Evolutionary conservation across 148 eudicot species (phyloP).

Genomic region (Camellia granthamiana): DNA sequence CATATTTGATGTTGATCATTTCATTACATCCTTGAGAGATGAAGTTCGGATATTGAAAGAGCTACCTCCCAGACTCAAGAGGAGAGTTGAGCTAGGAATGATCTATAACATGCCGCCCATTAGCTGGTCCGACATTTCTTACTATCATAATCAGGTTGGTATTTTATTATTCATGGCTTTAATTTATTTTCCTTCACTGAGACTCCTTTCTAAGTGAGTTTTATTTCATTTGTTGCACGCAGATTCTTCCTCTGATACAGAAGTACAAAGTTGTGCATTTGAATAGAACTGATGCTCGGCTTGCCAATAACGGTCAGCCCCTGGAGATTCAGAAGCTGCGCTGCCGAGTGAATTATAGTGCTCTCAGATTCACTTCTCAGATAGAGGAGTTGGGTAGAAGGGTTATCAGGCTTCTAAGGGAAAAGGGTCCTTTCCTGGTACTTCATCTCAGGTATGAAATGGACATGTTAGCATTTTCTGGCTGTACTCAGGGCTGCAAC

Average conservation of each 20-base stretch:
- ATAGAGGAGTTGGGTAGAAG: conserved; percentile 84
- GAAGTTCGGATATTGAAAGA: conserved; percentile 83
- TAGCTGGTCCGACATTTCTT: conserved; percentile 94
- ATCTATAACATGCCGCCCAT: conserved; percentile 76
- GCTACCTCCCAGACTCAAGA: conserved; percentile 81
- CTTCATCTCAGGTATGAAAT: conserved; percentile 94
- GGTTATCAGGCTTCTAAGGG: conserved; percentile 64
- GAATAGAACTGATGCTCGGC: conserved; percentile 88
- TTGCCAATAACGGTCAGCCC: conserved; percentile 83
- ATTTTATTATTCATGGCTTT: background rate
- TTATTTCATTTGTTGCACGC: conserved; percentile 19
- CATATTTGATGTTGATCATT: conserved; percentile 92
- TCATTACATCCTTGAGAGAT: conserved; percentile 81
- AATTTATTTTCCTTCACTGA: background rate
- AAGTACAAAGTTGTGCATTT: conserved; percentile 79
- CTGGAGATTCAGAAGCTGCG: conserved; percentile 73
- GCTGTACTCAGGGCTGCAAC: conserved; percentile 89
- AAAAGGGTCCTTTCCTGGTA: conserved; percentile 80
- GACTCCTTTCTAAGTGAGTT: background rate
- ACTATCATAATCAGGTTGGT: conserved; percentile 73
- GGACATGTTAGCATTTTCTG: conserved; percentile 98
- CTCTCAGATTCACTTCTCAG: conserved; percentile 74
- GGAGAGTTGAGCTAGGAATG: conserved; percentile 65
- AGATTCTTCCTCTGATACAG: conserved; percentile 86
- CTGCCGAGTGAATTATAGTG: conserved; percentile 76